Evolutionary conservation across 148 eudicot species (phyloP), one percentile per base, ranked within the genome.

Genomic region (Chenopodium suecicum): DNA sequence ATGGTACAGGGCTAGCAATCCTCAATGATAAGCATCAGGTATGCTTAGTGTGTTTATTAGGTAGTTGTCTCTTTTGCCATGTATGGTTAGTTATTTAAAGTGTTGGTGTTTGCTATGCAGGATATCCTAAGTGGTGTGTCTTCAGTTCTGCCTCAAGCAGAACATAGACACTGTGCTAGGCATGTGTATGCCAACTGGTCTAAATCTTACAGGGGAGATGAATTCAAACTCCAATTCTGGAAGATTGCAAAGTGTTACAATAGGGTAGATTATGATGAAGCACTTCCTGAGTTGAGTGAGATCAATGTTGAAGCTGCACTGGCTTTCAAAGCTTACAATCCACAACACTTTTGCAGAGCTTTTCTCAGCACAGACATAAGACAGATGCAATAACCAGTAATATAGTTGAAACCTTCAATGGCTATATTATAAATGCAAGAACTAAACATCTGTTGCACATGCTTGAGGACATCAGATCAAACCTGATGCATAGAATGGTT

Each of bases 101-200:
- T 58, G 4, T 19, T 58, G 7, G 19, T 17, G 1, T 0, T 58
- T 58, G 4, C 4, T 58, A 19, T 32, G 3, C 20, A 32, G 46
- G 32, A n/a, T 32, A 54, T 76, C 3, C 5, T 32, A 11, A 32
- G 2, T 60, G 25, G 2, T 34, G 78, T 60, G 47, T 37, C 7
- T 37, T 37, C 8, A 6, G 44, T 37, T 37, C 1, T 37, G 8
- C 44, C 44, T 37, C 44, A 6, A 6, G 44, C 44, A 37, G 7
- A 37, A 37, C 44, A 37, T 37, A 37, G 46, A 7, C 70, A 79
- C 12, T 79, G 50, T 79, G 81, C 75, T 1, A 69, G 68, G 9
- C 75, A 68, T 16, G 17, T 68, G 1, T 68, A 11, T 68, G 41
- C 72, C 1, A 1, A 12, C 3, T 68, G 72, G 81, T 48, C 52